Conservation (phyloP, 2,329 filamentous ascomycete species). For the Cryphonectria parasitica region DNA sequence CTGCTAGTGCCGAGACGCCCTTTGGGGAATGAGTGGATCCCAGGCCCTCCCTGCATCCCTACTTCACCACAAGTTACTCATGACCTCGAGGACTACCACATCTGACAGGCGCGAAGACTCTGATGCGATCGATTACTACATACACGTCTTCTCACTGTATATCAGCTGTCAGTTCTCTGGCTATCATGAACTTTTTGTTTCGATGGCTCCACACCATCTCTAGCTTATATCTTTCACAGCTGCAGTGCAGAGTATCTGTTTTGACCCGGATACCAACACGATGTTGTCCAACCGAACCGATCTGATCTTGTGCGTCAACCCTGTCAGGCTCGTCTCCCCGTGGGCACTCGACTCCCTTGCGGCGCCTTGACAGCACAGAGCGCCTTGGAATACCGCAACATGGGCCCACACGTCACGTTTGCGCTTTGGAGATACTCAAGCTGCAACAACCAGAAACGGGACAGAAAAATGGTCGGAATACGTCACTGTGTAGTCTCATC, state of each 20-base stretch:
- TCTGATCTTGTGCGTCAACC: neutral
- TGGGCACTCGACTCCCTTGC: neutral
- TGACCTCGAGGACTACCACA: neutral
- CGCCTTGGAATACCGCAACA: neutral
- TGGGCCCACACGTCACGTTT: constrained; percentile 15
- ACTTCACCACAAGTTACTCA: neutral
- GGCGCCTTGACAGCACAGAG: neutral
- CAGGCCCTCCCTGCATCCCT: neutral
- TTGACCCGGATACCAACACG: neutral
- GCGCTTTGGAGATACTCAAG: constrained; percentile 19
- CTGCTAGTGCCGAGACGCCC: neutral
- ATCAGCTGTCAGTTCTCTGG: neutral
- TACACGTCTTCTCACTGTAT: neutral
- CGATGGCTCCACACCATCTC: neutral
- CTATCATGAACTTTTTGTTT: neutral
- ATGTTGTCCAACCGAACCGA: neutral
- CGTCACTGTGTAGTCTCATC: neutral
- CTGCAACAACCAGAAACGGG: neutral
- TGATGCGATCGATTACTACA: neutral
- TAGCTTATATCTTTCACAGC: neutral
- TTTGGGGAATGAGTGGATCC: neutral
- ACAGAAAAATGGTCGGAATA: neutral
- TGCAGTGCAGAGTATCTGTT: neutral
- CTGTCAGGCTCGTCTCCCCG: neutral
- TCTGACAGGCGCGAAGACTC: neutral